Evolutionary conservation across 495 filamentous ascomycete genomes (phyloP), one percentile per base, ranked within the genome.

Genomic region (Cudoniella acicularis): DNA sequence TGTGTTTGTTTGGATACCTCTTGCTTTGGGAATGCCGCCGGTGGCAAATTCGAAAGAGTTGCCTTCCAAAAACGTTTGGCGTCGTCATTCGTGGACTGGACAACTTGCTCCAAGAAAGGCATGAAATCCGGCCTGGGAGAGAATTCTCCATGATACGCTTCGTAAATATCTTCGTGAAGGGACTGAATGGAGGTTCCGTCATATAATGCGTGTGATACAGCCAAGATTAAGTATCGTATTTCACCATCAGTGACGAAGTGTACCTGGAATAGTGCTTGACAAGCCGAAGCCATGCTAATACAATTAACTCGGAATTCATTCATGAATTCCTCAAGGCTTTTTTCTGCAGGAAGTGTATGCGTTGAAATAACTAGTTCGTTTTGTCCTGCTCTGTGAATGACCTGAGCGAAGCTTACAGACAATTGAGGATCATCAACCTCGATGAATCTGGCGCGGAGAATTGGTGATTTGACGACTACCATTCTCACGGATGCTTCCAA

Each of bases 171-270:
- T 42, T 79, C 71, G 62, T 91, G 86, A 10, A 94, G 70, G 9
- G 88, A 73, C 13, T 75, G 70, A 11, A 92, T 72, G 9, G 87
- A 91, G 75, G 81, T 87, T 9, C 90, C 90, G 66, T 94, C 90
- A 61, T 92, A 92, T 36, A 92, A 75, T 0, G 88, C 89, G 68
- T 94, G 90, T 2, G 89, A 79, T 49, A 92, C 83, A 11, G 89
- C 91, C 18, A 92, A 66, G 0, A 90, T 67, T 2, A 91, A 61
- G 61, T 86, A 85, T 1, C 49, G 58, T 2, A 56, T 64, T 1
- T 59, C 58, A 4, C 69, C 62, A 22, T 76, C 59, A 9, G 56
- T 75, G 1, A 69, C 72, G 53, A 73, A 70, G 0, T 59, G 50
- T 0, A 81, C 62, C 30, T 83, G 79, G n/a, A 79, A 64, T 2